Percentiles rank a stretch among this genome's conserved stretches.
These are phyloP conservation scores for Pterula multifida DNA, from an alignment of 1,284 basidiomycete species.

Conservation along the genomic window DNA sequence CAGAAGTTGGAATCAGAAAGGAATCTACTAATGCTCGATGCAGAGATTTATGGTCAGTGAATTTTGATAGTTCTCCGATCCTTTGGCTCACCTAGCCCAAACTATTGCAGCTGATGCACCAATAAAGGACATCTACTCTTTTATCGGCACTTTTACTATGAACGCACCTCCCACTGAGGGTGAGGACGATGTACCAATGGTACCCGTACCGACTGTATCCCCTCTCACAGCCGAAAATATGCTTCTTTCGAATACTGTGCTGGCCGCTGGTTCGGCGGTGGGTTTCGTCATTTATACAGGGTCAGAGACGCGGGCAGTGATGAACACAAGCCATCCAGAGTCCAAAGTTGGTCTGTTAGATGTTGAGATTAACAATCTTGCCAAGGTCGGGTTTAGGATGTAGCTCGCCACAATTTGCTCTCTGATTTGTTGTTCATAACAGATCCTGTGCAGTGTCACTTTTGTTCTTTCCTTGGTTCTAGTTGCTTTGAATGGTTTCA, in stretches of 20 bases:
- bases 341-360: slow-evolving; percentile 93
- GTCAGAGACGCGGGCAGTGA: slow-evolving; percentile 90
- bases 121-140: slow-evolving; percentile 94
- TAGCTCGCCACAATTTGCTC: neutral
- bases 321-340: slow-evolving; percentile 96
- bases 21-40: slow-evolving; percentile 65
- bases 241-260: slow-evolving; percentile 66
- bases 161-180: slow-evolving; percentile 31
- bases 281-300: slow-evolving; percentile 95
- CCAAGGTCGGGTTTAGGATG: slow-evolving; percentile 54
- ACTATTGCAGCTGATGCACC: slow-evolving; percentile 70
- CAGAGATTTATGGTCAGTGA: slow-evolving; percentile 69
- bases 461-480: slow-evolving; percentile 86
- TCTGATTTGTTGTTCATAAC: slow-evolving; percentile 1
- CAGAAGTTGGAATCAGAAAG: slow-evolving; percentile 62
- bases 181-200: slow-evolving; percentile 41
- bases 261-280: slow-evolving; percentile 89
- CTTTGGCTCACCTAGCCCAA: slow-evolving; percentile 9
- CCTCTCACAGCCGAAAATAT: slow-evolving; percentile 90
- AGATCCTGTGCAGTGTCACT: slow-evolving; percentile 93
- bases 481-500: slow-evolving; percentile 93
- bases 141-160: slow-evolving; percentile 86
- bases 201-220: slow-evolving; percentile 52
- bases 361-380: slow-evolving; percentile 89
- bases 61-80: neutral